A percentile compares a stretch with the other conserved stretches of the same genome.
Conservation (phyloP, 2,329 filamentous ascomycete genomes). For the Microsporum canis region DNA sequence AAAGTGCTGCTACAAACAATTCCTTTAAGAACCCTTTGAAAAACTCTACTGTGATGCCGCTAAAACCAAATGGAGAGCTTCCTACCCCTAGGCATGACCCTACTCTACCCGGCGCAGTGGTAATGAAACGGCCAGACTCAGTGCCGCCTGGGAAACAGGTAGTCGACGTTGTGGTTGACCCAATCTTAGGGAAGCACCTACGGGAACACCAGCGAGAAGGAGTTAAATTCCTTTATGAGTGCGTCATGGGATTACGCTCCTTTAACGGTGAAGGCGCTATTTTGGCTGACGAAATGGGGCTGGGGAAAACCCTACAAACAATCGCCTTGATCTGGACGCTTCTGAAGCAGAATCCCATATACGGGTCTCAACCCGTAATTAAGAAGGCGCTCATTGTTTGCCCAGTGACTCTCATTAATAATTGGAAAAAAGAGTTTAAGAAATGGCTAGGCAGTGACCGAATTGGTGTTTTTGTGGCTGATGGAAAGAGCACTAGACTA, state of each 20-base stretch:
- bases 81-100: constrained; percentile 57
- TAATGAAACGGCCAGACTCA: constrained; percentile 52
- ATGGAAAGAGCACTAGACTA: constrained; percentile 48
- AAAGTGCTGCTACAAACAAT: constrained; percentile 31
- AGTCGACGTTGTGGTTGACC: constrained; percentile 63
- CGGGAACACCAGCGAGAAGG: constrained; percentile 59
- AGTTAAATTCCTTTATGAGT: constrained; percentile 61
- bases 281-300: constrained; percentile 63
- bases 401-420: constrained; percentile 59
- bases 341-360: constrained; percentile 58
- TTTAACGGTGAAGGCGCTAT: constrained; percentile 59
- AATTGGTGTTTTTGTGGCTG: constrained; percentile 56
- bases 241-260: constrained; percentile 59
- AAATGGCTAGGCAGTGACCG: constrained; percentile 64
- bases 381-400: constrained; percentile 63
- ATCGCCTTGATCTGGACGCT: constrained; percentile 62
- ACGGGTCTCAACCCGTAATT: constrained; percentile 48
- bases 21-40: constrained; percentile 54
- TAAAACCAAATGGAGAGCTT: constrained; percentile 30
- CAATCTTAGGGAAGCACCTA: constrained; percentile 50
- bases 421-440: constrained; percentile 61
- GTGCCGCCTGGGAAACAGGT: constrained; percentile 52
- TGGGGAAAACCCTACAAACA: constrained; percentile 63
- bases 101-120: constrained; percentile 45
- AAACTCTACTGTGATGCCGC: constrained; percentile 40